phyloP scores from a whole-genome alignment of 2,329 filamentous ascomycete genomes.

The Alternaria dauci region DNA sequence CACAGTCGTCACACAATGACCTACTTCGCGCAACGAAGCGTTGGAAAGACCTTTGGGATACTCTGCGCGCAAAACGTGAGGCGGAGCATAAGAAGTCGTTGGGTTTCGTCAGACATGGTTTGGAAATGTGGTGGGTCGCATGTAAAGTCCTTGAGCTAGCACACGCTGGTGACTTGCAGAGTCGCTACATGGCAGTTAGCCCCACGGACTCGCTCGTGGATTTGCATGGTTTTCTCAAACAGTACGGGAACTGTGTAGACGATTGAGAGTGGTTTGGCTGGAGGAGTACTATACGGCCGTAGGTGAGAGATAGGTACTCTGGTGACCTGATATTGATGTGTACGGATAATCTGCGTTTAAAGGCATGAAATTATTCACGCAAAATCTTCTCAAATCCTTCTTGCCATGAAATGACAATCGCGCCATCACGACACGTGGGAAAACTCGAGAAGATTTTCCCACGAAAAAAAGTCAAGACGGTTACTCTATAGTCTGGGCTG shows the following conservation, averaged over 20 bases:
- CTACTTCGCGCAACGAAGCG: constrained; percentile 20
- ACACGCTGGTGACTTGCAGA: background rate
- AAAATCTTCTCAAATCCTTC: background rate
- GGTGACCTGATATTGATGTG: background rate
- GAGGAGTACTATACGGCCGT: background rate
- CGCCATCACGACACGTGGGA: background rate
- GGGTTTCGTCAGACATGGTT: constrained; percentile 22
- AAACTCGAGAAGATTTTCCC: background rate
- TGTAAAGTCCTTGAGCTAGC: constrained; percentile 16
- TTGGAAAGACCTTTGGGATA: constrained; percentile 28
- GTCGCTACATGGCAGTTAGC: constrained; percentile 12
- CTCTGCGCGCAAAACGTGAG: background rate
- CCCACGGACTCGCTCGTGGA: constrained; percentile 19
- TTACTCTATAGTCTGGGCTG: background rate
- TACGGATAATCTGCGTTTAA: background rate
- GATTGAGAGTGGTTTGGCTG: background rate
- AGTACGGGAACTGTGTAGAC: background rate
- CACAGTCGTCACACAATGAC: background rate
- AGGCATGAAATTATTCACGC: background rate
- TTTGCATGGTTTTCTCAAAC: constrained; percentile 14
- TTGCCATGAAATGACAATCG: background rate
- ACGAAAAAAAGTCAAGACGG: background rate
- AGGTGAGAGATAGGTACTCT: background rate
- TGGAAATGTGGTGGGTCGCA: constrained; percentile 29
- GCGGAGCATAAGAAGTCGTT: background rate